Percentiles rank a stretch among this genome's conserved stretches.
Conservation (phyloP, 768 basidiomycete genomes). For the Termitomyces sp. region DNA sequence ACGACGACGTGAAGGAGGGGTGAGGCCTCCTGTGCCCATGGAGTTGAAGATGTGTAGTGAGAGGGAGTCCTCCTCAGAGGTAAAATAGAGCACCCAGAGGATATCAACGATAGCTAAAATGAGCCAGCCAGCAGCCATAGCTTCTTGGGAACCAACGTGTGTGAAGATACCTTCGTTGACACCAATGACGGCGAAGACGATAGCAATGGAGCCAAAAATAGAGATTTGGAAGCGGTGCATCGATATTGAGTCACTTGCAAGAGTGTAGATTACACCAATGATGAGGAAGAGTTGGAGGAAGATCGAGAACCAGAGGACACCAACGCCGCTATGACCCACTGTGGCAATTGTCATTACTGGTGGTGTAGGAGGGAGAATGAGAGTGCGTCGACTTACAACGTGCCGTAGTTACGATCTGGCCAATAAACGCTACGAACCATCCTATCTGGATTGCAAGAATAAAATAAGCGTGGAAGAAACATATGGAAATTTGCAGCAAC, state of each 20-base stretch:
- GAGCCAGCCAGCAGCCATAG: slow-evolving; percentile 93
- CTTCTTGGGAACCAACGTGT: slow-evolving; percentile 53
- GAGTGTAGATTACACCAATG: slow-evolving; percentile 65
- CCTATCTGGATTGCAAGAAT: slow-evolving; percentile 46
- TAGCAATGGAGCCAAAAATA: slow-evolving; percentile 79
- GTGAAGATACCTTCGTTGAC: slow-evolving; percentile 68
- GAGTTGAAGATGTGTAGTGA: slow-evolving; percentile 82
- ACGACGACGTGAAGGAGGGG: slow-evolving; percentile 76
- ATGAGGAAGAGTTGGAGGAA: slow-evolving; percentile 75
- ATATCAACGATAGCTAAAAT: slow-evolving; percentile 89
- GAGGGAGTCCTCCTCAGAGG: slow-evolving; percentile 92
- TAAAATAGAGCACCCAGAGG: slow-evolving; percentile 96
- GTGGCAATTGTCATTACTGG: slow-evolving; percentile 14
- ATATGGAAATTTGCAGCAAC: slow-evolving; percentile 25
- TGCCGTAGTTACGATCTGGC: slow-evolving; percentile 63
- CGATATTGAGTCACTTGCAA: slow-evolving; percentile 89
- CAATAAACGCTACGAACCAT: slow-evolving; percentile 79
- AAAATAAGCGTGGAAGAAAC: slow-evolving; percentile 22
- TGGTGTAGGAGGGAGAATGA: neutral
- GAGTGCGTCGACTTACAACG: slow-evolving; percentile 34
- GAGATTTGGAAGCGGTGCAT: slow-evolving; percentile 92
- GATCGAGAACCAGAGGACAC: slow-evolving; percentile 80
- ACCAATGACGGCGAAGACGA: slow-evolving; percentile 82
- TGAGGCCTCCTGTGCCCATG: slow-evolving; percentile 83
- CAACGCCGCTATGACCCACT: slow-evolving; percentile 48